These are phyloP conservation scores for Colletotrichum melonis DNA, from an alignment of 2,329 filamentous ascomycete species.

Conservation along the genomic window DNA sequence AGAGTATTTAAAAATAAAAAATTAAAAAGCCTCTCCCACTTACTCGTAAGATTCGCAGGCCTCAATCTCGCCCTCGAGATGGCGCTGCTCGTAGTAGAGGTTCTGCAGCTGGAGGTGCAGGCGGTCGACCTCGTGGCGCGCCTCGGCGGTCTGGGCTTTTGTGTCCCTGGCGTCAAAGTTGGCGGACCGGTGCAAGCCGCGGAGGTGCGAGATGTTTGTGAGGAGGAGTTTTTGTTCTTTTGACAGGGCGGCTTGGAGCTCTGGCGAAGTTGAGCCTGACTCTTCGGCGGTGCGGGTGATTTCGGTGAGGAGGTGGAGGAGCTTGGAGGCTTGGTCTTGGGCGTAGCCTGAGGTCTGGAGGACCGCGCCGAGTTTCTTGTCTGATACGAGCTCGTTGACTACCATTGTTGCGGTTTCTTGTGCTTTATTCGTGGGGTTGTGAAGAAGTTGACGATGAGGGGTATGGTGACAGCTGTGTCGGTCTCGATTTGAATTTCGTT, in stretches of 20 bases:
- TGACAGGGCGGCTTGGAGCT: slow-evolving; percentile 70
- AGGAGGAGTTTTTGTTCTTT: slow-evolving; percentile 84
- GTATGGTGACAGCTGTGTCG: neutral
- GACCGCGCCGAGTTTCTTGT: slow-evolving; percentile 70
- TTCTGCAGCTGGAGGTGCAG: slow-evolving; percentile 95
- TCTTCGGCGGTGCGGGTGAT: slow-evolving; percentile 51
- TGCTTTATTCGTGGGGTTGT: neutral
- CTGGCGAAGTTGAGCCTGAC: slow-evolving; percentile 48
- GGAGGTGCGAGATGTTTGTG: slow-evolving; percentile 82
- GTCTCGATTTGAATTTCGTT: too few species aligned
- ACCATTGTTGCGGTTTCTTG: slow-evolving; percentile 43
- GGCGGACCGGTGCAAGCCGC: slow-evolving; percentile 85
- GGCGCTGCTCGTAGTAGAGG: slow-evolving; percentile 93
- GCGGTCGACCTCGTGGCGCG: slow-evolving; percentile 89
- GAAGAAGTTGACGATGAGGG: neutral
- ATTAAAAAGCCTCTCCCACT: slow-evolving; percentile 43
- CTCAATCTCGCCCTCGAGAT: slow-evolving; percentile 88
- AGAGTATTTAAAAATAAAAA: too few species aligned
- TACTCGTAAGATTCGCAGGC: slow-evolving; percentile 94
- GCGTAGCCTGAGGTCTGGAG: slow-evolving; percentile 79
- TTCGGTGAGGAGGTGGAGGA: slow-evolving; percentile 65
- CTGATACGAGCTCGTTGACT: slow-evolving; percentile 52
- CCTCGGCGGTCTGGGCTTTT: slow-evolving; percentile 87
- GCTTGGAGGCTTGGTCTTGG: slow-evolving; percentile 75
- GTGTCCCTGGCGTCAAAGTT: slow-evolving; percentile 85